Evolutionary conservation across 148 eudicot species (phyloP).

Genomic region (Cornus florida): DNA sequence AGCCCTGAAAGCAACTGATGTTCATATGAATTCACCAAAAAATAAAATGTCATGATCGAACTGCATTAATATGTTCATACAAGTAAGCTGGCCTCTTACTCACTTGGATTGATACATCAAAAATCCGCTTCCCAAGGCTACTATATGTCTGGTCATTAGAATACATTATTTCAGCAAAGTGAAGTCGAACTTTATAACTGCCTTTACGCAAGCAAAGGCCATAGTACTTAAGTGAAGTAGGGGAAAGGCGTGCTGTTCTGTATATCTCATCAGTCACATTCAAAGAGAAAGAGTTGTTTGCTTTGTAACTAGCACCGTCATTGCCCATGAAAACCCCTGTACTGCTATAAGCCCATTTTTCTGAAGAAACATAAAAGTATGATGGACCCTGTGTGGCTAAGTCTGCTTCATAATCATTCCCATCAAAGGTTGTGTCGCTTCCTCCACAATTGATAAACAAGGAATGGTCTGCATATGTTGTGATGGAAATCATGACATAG

Average conservation of each 20-base stretch:
- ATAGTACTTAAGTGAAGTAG: constrained; percentile 68
- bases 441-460: constrained; percentile 88
- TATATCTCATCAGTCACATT: constrained; percentile 36
- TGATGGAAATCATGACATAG: neutral
- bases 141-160: constrained; percentile 48
- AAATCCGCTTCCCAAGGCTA: constrained; percentile 67
- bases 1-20: neutral
- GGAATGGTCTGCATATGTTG: constrained; percentile 48
- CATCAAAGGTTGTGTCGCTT: constrained; percentile 28
- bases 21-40: neutral
- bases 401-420: constrained; percentile 58
- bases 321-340: constrained; percentile 52
- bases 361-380: constrained; percentile 35
- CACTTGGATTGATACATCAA: constrained; percentile 80
- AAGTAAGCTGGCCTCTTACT: constrained; percentile 10
- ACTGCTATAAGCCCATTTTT: constrained; percentile 81
- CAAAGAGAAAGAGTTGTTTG: constrained; percentile 26
- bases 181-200: constrained; percentile 71
- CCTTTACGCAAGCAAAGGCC: constrained; percentile 73
- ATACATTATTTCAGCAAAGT: constrained; percentile 71
- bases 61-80: neutral
- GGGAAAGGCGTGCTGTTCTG: constrained; percentile 71
- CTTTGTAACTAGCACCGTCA: constrained; percentile 25
- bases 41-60: neutral
- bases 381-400: constrained; percentile 41